phyloP scores from a whole-genome alignment of 78 protist genomes.

The Dictyostelium intermedium region DNA sequence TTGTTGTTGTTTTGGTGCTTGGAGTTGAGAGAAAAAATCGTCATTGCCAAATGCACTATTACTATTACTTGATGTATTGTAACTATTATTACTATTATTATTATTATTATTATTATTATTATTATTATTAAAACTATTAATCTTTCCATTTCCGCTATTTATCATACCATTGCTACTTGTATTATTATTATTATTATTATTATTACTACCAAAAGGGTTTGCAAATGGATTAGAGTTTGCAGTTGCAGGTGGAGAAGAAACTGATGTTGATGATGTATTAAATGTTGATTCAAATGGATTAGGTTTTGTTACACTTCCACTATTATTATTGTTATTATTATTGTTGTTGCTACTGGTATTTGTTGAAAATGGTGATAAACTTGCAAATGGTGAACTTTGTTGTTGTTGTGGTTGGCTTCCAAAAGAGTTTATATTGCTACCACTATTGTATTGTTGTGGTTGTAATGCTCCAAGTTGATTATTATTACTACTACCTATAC shows the following conservation, averaged over 20 bases:
- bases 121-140: background rate
- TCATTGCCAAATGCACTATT: background rate
- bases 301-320: conserved; percentile 27
- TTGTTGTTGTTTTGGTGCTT: conserved; percentile 21
- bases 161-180: background rate
- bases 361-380: conserved; percentile 41
- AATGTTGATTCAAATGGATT: conserved; percentile 63
- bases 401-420: conserved; percentile 4
- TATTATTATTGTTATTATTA: background rate
- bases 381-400: conserved; percentile 51
- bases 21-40: background rate
- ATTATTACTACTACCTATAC: background rate
- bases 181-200: background rate
- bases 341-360: background rate
- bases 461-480: background rate
- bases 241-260: background rate
- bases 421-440: background rate
- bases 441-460: background rate
- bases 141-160: background rate
- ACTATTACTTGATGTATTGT: background rate
- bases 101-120: background rate
- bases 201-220: background rate
- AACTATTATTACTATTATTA: background rate
- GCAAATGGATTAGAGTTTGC: conserved; percentile 3
- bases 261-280: conserved; percentile 1